A percentile compares a stretch with the other conserved stretches of the same genome.
Conservation (phyloP, 768 basidiomycete species). For the Lentinula boryana region DNA sequence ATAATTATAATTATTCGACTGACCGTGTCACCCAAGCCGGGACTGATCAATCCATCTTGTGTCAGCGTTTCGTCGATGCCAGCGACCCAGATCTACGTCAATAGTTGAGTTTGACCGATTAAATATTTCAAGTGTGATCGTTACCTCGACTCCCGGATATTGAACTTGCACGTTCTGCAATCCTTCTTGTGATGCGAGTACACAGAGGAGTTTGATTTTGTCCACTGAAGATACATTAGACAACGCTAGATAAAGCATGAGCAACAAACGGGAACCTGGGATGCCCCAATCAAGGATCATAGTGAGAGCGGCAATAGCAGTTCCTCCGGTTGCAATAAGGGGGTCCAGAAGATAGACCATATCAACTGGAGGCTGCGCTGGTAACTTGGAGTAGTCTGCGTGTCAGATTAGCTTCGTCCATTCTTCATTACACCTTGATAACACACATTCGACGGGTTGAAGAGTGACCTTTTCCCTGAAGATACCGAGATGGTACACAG, state of each 20-base stretch:
- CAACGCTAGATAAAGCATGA: neutral
- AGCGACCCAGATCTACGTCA: constrained; percentile 79
- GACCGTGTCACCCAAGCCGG: constrained; percentile 88
- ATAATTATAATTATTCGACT: constrained; percentile 20
- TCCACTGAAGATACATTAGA: constrained; percentile 31
- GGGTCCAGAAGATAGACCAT: constrained; percentile 87
- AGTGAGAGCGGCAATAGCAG: constrained; percentile 77
- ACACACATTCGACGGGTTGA: constrained; percentile 85
- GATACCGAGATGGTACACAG: constrained; percentile 87
- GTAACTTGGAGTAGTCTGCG: constrained; percentile 87
- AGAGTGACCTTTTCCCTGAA: constrained; percentile 83
- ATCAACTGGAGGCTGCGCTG: constrained; percentile 69
- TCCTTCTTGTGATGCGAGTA: constrained; percentile 77
- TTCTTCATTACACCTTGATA: neutral
- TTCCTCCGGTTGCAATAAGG: constrained; percentile 90
- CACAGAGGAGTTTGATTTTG: constrained; percentile 75
- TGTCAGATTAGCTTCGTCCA: neutral
- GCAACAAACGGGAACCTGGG: constrained; percentile 37
- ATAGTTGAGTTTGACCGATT: neutral
- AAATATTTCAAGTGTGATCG: constrained; percentile 7
- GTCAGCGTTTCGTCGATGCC: constrained; percentile 75
- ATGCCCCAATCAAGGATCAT: constrained; percentile 89
- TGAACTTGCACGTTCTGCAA: constrained; percentile 55
- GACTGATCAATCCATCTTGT: constrained; percentile 71
- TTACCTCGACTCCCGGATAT: constrained; percentile 79